phyloP scores from a whole-genome alignment of 1,284 basidiomycete species.

The Pterula multifida region DNA sequence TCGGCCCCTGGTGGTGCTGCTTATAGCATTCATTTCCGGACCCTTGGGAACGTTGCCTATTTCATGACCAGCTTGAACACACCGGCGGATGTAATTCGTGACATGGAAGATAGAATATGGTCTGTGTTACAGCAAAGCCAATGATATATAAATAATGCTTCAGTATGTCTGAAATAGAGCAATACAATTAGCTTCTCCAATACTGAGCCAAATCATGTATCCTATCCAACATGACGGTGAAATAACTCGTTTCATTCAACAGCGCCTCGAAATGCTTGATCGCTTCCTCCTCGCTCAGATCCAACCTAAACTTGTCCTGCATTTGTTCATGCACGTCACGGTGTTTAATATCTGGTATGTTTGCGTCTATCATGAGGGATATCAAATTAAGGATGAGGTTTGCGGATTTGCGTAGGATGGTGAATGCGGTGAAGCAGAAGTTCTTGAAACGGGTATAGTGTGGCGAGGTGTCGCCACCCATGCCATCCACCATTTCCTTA shows the following conservation, averaged over 20 bases:
- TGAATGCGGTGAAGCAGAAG: conserved; percentile 94
- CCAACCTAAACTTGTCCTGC: conserved; percentile 93
- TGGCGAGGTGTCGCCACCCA: conserved; percentile 90
- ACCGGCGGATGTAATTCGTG: conserved; percentile 32
- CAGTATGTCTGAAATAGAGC: neutral
- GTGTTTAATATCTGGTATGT: conserved; percentile 95
- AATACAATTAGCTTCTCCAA: conserved; percentile 46
- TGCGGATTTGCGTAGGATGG: conserved; percentile 91
- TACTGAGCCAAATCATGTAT: conserved; percentile 85
- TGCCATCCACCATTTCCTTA: conserved; percentile 99
- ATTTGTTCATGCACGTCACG: conserved; percentile 81
- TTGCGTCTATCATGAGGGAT: conserved; percentile 95
- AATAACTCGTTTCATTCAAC: conserved; percentile 90
- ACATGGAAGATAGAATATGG: conserved; percentile 54
- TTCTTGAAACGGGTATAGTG: conserved; percentile 94
- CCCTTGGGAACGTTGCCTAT: conserved; percentile 88
- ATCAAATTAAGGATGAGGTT: conserved; percentile 96
- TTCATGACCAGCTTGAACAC: conserved; percentile 91
- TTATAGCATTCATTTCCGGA: conserved; percentile 79
- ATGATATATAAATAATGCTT: neutral
- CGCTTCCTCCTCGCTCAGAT: conserved; percentile 91
- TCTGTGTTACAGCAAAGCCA: conserved; percentile 14
- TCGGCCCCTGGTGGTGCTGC: conserved; percentile 40
- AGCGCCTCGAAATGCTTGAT: conserved; percentile 93
- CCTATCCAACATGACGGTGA: conserved; percentile 85